A percentile compares a stretch with the other conserved stretches of the same genome.
These are phyloP conservation scores for Termitomyces sp. DNA, from an alignment of 768 basidiomycete genomes.

Conservation along the genomic window DNA sequence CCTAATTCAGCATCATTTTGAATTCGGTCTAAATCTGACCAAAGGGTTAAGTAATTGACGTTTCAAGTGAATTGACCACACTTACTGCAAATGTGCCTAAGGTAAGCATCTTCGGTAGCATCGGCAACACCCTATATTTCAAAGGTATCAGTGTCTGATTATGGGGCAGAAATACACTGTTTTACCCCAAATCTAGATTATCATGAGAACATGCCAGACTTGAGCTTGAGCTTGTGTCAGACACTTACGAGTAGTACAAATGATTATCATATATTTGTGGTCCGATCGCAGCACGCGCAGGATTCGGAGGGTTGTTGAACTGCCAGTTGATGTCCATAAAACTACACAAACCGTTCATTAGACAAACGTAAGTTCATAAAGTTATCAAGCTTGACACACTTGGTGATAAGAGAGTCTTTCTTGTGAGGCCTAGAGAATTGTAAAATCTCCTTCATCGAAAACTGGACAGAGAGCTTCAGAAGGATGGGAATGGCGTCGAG, in stretches of 20 bases:
- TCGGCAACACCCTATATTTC: conserved; percentile 59
- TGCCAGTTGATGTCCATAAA: conserved; percentile 87
- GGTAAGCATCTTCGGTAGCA: conserved; percentile 56
- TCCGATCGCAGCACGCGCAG: conserved; percentile 60
- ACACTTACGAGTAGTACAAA: conserved; percentile 63
- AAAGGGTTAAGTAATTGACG: background rate
- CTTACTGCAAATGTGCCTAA: conserved; percentile 64
- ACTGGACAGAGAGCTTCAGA: conserved; percentile 20
- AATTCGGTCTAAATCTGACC: conserved; percentile 54
- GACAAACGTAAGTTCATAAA: conserved; percentile 5
- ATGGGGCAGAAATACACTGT: background rate
- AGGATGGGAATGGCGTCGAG: conserved; percentile 32
- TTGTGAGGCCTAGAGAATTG: conserved; percentile 5
- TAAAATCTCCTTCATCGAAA: conserved; percentile 18
- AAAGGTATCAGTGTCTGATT: conserved; percentile 3
- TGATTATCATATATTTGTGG: conserved; percentile 78
- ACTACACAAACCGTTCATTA: conserved; percentile 27
- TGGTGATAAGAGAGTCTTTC: conserved; percentile 25
- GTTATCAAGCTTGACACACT: conserved; percentile 20
- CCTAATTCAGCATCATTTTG: conserved; percentile 25
- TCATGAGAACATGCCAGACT: conserved; percentile 1
- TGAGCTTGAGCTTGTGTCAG: background rate
- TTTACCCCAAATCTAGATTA: conserved; percentile 50
- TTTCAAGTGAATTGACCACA: conserved; percentile 15
- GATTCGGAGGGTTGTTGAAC: conserved; percentile 60